These are phyloP conservation scores for Dactylorhiza incarnata DNA, from an alignment of 106 monocot genomes.

Conservation along the genomic window DNA sequence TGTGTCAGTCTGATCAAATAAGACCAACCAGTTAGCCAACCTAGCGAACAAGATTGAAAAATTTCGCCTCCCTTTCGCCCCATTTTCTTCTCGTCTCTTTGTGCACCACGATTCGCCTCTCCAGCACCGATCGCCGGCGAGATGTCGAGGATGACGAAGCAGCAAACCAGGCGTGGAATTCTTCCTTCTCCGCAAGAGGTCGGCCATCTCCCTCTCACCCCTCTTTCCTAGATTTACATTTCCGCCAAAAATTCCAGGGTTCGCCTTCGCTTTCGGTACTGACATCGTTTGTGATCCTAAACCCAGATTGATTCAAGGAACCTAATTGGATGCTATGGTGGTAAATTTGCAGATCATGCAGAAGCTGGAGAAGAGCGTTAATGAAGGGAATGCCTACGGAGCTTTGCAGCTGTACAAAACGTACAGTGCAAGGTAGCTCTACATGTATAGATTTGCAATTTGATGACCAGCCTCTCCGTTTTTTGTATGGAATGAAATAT, in stretches of 20 bases:
- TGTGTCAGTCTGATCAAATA: too few relatives aligned
- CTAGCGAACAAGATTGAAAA: too few relatives aligned
- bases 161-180: slow-evolving; percentile 2
- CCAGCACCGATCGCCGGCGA: background rate
- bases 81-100: too few relatives aligned
- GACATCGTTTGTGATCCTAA: too few relatives aligned
- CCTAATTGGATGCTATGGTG: background rate
- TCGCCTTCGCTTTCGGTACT: background rate
- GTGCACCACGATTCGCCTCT: background rate
- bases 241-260: background rate
- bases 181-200: slow-evolving; percentile 5
- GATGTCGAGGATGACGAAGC: slow-evolving; percentile 11
- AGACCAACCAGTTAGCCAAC: too few relatives aligned
- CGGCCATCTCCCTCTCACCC: background rate
- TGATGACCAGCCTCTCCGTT: background rate
- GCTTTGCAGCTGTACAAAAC: slow-evolving; percentile 29
- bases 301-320: too few relatives aligned
- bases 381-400: slow-evolving; percentile 23
- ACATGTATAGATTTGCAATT: background rate
- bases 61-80: too few relatives aligned
- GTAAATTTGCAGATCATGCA: slow-evolving; percentile 14
- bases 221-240: background rate
- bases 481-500: background rate
- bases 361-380: slow-evolving; percentile 20
- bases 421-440: slow-evolving; percentile 21